phyloP scores from a whole-genome alignment of 495 filamentous ascomycete genomes.

The Penicillium coffeae region DNA sequence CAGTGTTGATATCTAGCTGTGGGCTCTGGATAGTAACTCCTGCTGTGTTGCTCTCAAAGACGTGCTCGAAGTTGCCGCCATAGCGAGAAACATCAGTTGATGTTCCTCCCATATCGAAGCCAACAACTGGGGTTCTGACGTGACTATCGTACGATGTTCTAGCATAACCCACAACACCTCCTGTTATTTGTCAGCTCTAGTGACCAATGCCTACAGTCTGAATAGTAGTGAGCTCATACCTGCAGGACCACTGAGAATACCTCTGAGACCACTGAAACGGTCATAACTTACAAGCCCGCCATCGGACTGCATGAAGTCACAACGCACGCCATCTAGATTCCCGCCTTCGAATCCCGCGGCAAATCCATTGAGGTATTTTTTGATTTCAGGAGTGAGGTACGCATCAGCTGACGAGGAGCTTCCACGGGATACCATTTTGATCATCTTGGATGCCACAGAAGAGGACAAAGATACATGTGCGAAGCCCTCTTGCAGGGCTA shows the following conservation, averaged over 20 bases:
- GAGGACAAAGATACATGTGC: neutral
- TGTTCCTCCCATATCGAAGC: neutral
- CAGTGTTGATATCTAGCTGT: conserved; percentile 92
- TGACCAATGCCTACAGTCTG: too few relatives aligned
- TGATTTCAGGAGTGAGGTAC: neutral
- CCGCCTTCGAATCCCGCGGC: neutral
- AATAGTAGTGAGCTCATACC: neutral
- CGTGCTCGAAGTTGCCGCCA: conserved; percentile 79
- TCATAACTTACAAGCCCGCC: neutral
- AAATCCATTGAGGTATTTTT: neutral
- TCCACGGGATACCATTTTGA: neutral
- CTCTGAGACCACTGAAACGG: neutral
- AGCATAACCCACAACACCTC: neutral
- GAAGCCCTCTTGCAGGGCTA: neutral
- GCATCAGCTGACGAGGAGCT: neutral
- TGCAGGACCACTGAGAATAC: neutral
- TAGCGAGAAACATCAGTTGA: conserved; percentile 81
- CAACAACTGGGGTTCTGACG: neutral
- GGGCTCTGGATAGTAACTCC: conserved; percentile 92
- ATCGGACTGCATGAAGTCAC: neutral
- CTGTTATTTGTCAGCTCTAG: neutral
- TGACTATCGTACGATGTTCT: neutral
- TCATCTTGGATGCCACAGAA: neutral
- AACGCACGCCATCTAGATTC: neutral
- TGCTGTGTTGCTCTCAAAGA: conserved; percentile 90